phyloP scores from a whole-genome alignment of 768 basidiomycete species.

The Collybiopsis luxurians region DNA sequence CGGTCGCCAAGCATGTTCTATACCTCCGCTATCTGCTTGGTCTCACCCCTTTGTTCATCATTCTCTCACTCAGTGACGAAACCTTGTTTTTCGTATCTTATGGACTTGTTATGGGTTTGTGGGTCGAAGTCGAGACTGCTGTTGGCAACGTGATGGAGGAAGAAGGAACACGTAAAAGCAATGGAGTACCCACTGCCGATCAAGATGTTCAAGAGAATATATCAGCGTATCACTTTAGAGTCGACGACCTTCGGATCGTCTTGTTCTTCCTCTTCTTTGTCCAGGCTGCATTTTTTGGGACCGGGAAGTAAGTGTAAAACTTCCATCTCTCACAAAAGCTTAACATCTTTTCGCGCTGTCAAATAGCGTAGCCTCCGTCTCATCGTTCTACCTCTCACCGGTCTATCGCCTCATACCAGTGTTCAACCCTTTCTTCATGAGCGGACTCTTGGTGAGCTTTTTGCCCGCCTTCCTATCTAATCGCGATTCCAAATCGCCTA shows the following conservation, averaged over 20 bases:
- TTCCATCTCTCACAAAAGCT: neutral
- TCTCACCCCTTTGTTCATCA: conserved; percentile 72
- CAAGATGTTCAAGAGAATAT: neutral
- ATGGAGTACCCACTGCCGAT: conserved; percentile 10
- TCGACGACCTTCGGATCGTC: conserved; percentile 69
- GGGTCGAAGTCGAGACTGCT: conserved; percentile 62
- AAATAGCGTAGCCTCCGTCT: conserved; percentile 75
- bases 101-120: conserved; percentile 55
- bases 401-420: conserved; percentile 85
- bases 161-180: conserved; percentile 7
- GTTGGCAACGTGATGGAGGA: conserved; percentile 18
- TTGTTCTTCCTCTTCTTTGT: conserved; percentile 85
- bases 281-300: conserved; percentile 85
- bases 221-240: conserved; percentile 40
- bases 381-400: conserved; percentile 87
- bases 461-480: too few relatives aligned
- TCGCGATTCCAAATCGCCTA: too few relatives aligned
- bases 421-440: conserved; percentile 86
- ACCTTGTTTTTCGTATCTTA: conserved; percentile 78
- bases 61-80: conserved; percentile 81
- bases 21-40: conserved; percentile 65
- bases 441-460: conserved; percentile 61
- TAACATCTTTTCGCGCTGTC: too few relatives aligned
- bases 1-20: neutral
- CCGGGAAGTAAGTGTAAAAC: conserved; percentile 63